Base-by-base conservation (phyloP, 1,139 yeast genomes). In the Candida tetrigidarum region DNA sequence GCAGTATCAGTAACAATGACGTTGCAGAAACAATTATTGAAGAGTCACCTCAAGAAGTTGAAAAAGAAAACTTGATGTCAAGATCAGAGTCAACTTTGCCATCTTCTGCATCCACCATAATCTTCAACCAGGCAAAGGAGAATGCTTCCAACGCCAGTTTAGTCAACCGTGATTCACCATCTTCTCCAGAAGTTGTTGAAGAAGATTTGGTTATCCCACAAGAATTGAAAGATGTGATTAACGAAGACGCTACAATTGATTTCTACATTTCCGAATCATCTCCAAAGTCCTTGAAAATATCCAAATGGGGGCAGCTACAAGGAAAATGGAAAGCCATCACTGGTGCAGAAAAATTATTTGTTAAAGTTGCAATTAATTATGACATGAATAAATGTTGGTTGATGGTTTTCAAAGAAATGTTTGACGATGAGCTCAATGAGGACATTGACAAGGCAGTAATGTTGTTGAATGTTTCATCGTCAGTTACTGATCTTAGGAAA, bases 281-380 rank as follows among this genome's bases (percentile, higher is more conserved):
- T 4, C 69, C 76, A 7, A 67, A 66, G 47, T 57, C 69, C 8
- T 57, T 74, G 60, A 71, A 69, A 47, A 66, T 74, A 5, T 73
- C 78, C 9, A 69, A 66, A 50, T 74, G 80, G 80, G 73, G 70
- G 50, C 59, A 63, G 19, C 65, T 66, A 43, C 67, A 64, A 41
- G 80, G 78, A 0, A 74, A 71, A 50, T 74, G 78, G 78, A 78
- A 74, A 54, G 66, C 73, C 74, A 48, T 74, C 30, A 73, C 78
- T 0, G 56, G 64, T 7, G 64, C 60, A 44, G 75, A 70, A 42
- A 63, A 55, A 16, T 50, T 74, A 1, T 74, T 72, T 45, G 49
- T 70, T 27, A 74, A 73, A 50, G 62, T 73, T 16, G 76, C 63
- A 3, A 66, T 67, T 12, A 71, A 73, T 51, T 65, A 71, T 47